Conservation (phyloP, 345 rosid genomes). For the Aegle marmelos region DNA sequence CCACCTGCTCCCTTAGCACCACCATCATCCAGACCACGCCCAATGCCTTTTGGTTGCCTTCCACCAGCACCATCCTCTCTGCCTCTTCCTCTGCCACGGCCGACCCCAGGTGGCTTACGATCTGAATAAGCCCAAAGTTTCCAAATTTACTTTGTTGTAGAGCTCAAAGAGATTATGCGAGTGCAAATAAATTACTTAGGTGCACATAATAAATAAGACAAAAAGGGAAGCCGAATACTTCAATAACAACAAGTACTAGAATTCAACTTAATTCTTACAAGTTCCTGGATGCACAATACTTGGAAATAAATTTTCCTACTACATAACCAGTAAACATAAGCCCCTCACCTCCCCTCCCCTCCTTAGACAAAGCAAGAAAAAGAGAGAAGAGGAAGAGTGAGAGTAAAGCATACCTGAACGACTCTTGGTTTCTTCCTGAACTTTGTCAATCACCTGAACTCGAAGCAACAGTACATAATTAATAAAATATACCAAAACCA, state of each 20-base stretch:
- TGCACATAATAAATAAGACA: not conserved
- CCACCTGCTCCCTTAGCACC: constrained; percentile 56
- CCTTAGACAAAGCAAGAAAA: not conserved
- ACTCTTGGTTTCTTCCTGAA: constrained; percentile 76
- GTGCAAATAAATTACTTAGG: not conserved
- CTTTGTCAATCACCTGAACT: constrained; percentile 74
- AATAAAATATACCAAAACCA: not conserved
- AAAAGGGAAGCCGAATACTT: not conserved
- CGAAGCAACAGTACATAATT: constrained; percentile 14
- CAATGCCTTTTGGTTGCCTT: constrained; percentile 57
- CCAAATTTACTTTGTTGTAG: not conserved
- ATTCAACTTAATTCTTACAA: not conserved
- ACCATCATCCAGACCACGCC: constrained; percentile 75
- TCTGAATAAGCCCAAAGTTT: constrained; percentile 35
- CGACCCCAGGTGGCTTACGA: constrained; percentile 76
- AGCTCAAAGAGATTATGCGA: not conserved
- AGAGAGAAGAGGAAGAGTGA: not conserved
- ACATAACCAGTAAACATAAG: not conserved
- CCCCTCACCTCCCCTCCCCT: not conserved
- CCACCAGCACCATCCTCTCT: constrained; percentile 73
- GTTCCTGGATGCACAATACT: not conserved
- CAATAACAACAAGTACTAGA: not conserved
- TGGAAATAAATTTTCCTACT: not conserved
- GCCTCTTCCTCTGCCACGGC: constrained; percentile 85
- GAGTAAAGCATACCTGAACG: constrained; percentile 49